phyloP scores from a whole-genome alignment of 805 yeast species.

The Zygosaccharomyces bailii region DNA sequence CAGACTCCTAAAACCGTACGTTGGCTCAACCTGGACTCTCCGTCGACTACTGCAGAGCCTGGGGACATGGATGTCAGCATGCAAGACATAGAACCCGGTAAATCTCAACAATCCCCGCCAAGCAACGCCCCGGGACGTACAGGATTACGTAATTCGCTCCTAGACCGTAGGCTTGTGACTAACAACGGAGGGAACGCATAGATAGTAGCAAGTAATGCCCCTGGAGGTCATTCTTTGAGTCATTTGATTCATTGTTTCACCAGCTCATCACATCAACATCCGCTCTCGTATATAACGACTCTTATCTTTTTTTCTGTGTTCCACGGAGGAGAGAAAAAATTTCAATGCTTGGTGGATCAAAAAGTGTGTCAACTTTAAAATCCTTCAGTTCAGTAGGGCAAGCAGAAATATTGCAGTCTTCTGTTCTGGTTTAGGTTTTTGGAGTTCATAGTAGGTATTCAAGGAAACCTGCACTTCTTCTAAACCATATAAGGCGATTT shows the following conservation, averaged over 20 bases:
- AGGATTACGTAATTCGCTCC: conserved; percentile 11
- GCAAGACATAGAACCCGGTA: conserved; percentile 19
- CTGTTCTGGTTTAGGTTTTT: conserved; percentile 8
- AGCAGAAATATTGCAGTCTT: conserved; percentile 10
- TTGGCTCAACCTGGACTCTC: conserved; percentile 11
- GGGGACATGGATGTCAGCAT: conserved; percentile 24
- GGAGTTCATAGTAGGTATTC: conserved; percentile 7
- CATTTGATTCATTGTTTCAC: not conserved
- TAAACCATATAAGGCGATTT: conserved; percentile 12
- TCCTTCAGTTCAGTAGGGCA: conserved; percentile 7
- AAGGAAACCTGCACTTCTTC: conserved; percentile 15
- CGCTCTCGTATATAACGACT: not conserved
- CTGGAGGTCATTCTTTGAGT: not conserved
- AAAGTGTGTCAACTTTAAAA: not conserved
- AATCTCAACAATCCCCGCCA: not conserved
- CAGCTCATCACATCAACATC: not conserved
- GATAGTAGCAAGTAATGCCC: not conserved
- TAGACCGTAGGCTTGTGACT: conserved; percentile 12
- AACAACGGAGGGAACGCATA: not conserved
- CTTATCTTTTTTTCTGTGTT: conserved; percentile 1
- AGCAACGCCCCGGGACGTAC: conserved; percentile 1
- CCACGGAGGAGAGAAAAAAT: conserved; percentile 3
- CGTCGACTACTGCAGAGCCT: conserved; percentile 8
- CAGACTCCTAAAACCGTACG: conserved; percentile 14
- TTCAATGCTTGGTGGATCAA: conserved; percentile 1